These are phyloP conservation scores for Peniophora sp. DNA, from an alignment of 1,284 basidiomycete species.

Conservation along the genomic window DNA sequence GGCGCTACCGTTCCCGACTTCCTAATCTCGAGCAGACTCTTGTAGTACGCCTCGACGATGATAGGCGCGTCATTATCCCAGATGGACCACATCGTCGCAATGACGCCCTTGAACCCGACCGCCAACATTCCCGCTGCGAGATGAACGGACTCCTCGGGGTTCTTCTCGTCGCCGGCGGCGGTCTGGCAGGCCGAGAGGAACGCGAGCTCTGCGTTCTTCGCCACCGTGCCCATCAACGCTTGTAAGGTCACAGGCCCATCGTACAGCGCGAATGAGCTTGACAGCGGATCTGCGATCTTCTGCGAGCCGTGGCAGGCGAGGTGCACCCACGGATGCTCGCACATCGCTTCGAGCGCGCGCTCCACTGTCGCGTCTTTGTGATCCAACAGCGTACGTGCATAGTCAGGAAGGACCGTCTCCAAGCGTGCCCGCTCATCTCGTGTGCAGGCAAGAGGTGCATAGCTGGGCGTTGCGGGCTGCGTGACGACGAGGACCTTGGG, in stretches of 20 bases:
- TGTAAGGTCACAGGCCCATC: background rate
- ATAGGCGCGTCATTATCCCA: constrained; percentile 9
- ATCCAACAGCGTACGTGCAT: too few relatives aligned
- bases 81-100: constrained; percentile 20
- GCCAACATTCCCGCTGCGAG: constrained; percentile 17
- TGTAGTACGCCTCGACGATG: constrained; percentile 10
- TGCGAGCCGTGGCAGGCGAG: constrained; percentile 2
- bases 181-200: constrained; percentile 19
- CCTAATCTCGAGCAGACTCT: background rate
- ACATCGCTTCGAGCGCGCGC: background rate
- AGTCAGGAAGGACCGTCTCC: too few relatives aligned
- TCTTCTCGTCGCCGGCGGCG: constrained; percentile 11
- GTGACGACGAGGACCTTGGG: constrained; percentile 2
- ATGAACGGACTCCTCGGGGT: constrained; percentile 16
- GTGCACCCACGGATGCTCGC: background rate
- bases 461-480: constrained; percentile 1
- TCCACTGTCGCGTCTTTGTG: background rate
- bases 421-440: too few relatives aligned
- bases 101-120: constrained; percentile 13
- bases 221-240: background rate
- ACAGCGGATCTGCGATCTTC: background rate
- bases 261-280: background rate
- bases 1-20: background rate
- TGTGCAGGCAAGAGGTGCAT: too few relatives aligned
- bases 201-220: constrained; percentile 7